These are phyloP conservation scores for Oehlia diaphana DNA, from an alignment of 192 early-diverging fungal species.

Conservation along the genomic window DNA sequence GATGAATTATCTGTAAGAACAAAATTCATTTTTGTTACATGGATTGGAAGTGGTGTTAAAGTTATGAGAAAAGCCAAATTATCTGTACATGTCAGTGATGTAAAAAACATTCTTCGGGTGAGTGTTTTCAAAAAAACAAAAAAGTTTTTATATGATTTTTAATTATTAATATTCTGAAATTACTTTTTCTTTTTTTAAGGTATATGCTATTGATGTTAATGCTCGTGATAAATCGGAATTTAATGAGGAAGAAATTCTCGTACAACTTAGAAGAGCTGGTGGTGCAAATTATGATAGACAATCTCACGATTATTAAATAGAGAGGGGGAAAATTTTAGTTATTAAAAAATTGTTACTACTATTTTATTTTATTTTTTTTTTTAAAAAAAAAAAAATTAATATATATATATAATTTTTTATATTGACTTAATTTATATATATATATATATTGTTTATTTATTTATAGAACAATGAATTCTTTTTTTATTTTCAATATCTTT, in stretches of 20 bases:
- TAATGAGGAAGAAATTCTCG: constrained; percentile 16
- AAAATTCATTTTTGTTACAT: constrained; percentile 21
- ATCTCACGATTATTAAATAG: constrained; percentile 19
- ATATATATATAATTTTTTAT: no score
- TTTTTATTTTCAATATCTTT: no score
- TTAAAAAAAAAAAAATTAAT: no score
- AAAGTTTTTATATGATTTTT: no score
- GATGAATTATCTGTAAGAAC: constrained; percentile 26
- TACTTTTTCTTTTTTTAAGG: neutral
- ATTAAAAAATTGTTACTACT: no score
- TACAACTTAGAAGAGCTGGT: constrained; percentile 13
- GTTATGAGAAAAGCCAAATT: constrained; percentile 25
- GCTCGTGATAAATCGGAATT: constrained; percentile 22
- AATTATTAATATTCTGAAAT: no score
- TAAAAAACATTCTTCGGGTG: constrained; percentile 11
- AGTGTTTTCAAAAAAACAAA: neutral
- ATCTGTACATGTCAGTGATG: constrained; percentile 22
- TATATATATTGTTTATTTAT: no score
- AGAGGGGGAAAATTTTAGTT: no score
- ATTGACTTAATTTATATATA: no score
- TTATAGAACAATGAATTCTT: no score
- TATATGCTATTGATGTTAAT: constrained; percentile 17
- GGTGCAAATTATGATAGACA: constrained; percentile 23
- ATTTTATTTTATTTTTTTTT: no score
- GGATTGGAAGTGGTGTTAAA: constrained; percentile 20